Evolutionary conservation across 2,329 filamentous ascomycete species (phyloP), one percentile per base, ranked within the genome.

Genomic region (Penicillium decumbens): DNA sequence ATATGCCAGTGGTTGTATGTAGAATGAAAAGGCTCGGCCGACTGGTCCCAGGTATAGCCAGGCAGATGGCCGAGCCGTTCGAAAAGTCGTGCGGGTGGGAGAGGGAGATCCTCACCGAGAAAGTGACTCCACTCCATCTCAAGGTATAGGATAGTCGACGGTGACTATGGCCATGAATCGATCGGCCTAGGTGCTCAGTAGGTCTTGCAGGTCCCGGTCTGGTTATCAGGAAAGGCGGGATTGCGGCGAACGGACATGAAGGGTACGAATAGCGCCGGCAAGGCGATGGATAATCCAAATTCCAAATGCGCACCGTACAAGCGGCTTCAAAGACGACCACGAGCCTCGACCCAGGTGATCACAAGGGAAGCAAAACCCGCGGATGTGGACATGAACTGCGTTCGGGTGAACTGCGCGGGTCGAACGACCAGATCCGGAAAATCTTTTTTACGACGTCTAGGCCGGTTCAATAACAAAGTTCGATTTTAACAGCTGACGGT

Each of bases 1-100:
- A 87, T 78, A 68, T 88, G 84, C 89, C 91, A 97, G 74, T 91
- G 90, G 68, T 95, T 89, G 71, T 95, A 96, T 61, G 84, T 89
- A 43, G 80, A 73, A 55, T 74, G 72, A 45, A 73, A 70, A 7
- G 72, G 72, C 43, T 69, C 66, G 53, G 68, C 57, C 13, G 80
- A 77, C 58, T 88, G 85, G 68, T 90, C 85, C 87, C 87, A 91
- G 6, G 80, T 82, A 66, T 89, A 90, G 45, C 86, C 87, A 40
- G 84, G 78, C 56, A 91, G 78, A 66, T 88, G 85, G 54, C 81
- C 78, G 57, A 91, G 77, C 43, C 87, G 81, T 67, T 90, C 85
- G 60, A 84, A 86, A 45, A 91, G 79, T 61, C 84, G 81, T 57
- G 79, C 75, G 38, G 85, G 85, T 51, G 84, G 83, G 65, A 75